Conservation (phyloP, 345 rosid species). For the Luvunga scandens region DNA sequence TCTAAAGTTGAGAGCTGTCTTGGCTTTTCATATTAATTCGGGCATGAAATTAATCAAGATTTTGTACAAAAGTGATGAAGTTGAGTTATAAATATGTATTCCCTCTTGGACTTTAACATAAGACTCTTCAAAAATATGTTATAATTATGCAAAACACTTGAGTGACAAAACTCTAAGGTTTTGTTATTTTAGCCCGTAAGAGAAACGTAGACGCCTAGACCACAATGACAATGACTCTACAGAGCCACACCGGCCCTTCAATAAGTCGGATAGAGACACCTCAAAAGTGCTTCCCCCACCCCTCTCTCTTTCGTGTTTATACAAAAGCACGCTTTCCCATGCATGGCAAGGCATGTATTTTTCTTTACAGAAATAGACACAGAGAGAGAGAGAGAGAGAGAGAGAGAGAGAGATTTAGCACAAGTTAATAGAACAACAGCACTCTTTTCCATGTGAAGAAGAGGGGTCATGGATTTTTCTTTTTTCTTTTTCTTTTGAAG, state of each 20-base stretch:
- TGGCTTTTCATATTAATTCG: conserved; percentile 5
- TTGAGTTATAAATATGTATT: conserved; percentile 10
- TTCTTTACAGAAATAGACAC: conserved; percentile 16
- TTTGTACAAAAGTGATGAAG: conserved; percentile 28
- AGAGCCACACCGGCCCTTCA: conserved; percentile 28
- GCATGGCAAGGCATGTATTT: conserved; percentile 34
- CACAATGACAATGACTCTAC: conserved; percentile 40
- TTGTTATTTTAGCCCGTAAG: neutral
- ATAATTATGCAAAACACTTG: neutral
- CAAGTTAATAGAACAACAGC: conserved; percentile 37
- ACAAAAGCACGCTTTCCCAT: conserved; percentile 52
- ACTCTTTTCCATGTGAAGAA: conserved; percentile 51
- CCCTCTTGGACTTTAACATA: conserved; percentile 19
- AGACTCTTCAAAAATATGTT: neutral
- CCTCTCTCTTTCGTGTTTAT: conserved; percentile 17
- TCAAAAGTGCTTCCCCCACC: conserved; percentile 32
- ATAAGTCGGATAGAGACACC: conserved; percentile 41
- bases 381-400: neutral
- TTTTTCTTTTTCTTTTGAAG: conserved; percentile 24
- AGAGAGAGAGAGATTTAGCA: conserved; percentile 6
- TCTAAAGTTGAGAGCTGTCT: conserved; percentile 3
- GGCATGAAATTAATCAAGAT: conserved; percentile 13
- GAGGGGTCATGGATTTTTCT: conserved; percentile 30
- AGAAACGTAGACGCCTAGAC: neutral
- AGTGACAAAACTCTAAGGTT: conserved; percentile 22